A percentile compares a stretch with the other conserved stretches of the same genome.
phyloP scores from a whole-genome alignment of 1,139 yeast species.

The Candida buenavistaensis region DNA sequence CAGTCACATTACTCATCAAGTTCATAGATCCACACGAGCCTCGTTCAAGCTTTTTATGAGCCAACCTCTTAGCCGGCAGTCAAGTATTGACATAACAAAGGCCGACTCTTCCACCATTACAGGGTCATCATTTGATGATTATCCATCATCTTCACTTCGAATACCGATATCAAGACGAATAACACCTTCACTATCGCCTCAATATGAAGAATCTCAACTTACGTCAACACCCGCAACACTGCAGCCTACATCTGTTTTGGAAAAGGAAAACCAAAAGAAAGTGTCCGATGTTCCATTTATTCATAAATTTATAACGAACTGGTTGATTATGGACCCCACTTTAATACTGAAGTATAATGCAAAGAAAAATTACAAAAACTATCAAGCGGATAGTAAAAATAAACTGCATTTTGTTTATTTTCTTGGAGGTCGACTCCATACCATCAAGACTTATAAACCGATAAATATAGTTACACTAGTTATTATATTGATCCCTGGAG shows the following conservation, averaged over 20 bases:
- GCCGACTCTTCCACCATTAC: background rate
- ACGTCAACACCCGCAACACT: background rate
- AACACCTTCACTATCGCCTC: constrained; percentile 6
- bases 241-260: background rate
- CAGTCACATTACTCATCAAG: too few relatives aligned
- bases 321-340: constrained; percentile 46
- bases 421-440: constrained; percentile 64
- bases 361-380: constrained; percentile 22
- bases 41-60: too few relatives aligned
- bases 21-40: too few relatives aligned
- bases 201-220: constrained; percentile 3
- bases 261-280: too few relatives aligned
- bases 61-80: constrained; percentile 2
- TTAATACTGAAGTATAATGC: constrained; percentile 8
- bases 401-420: constrained; percentile 45
- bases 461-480: constrained; percentile 33
- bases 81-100: background rate
- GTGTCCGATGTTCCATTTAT: constrained; percentile 10
- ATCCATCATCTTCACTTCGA: constrained; percentile 2
- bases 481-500: constrained; percentile 45
- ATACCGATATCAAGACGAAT: constrained; percentile 2
- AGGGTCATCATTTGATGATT: constrained; percentile 5
- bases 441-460: constrained; percentile 36
- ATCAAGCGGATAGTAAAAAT: constrained; percentile 30
- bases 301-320: constrained; percentile 35